Evolutionary conservation across 2,329 filamentous ascomycete genomes (phyloP).

Genomic region (Aureobasidium mangrovei): DNA sequence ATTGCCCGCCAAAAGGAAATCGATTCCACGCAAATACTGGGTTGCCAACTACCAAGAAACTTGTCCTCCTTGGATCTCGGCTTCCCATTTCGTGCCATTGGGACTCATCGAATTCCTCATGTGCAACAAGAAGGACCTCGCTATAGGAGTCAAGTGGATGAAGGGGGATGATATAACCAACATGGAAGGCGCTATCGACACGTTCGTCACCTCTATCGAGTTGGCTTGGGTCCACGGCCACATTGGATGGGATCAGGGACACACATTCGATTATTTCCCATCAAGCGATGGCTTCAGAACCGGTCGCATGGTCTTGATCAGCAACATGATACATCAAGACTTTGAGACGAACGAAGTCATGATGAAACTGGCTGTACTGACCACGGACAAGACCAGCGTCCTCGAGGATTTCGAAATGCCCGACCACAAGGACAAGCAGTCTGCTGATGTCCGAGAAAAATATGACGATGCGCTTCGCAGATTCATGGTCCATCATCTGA

Average conservation of each 20-base stretch:
- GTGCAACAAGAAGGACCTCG: slow-evolving; percentile 1
- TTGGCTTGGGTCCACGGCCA: slow-evolving; percentile 4
- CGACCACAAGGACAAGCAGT: neutral
- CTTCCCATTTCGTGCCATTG: neutral
- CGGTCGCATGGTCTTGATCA: slow-evolving; percentile 2
- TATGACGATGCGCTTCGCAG: slow-evolving; percentile 3
- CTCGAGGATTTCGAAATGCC: neutral
- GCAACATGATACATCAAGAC: slow-evolving; percentile 9
- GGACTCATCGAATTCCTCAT: neutral
- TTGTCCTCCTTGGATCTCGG: slow-evolving; percentile 3
- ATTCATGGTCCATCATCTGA: neutral
- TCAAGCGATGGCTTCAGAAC: neutral
- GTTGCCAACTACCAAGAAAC: neutral
- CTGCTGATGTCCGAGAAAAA: neutral
- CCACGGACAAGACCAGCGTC: neutral
- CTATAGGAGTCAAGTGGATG: neutral
- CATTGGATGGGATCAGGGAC: neutral
- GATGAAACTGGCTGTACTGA: neutral
- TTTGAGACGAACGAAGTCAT: slow-evolving; percentile 6
- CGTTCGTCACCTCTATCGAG: slow-evolving; percentile 8
- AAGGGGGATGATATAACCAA: slow-evolving; percentile 10
- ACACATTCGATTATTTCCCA: neutral
- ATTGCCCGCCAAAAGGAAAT: slow-evolving; percentile 26
- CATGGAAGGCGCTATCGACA: slow-evolving; percentile 11
- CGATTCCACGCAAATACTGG: slow-evolving; percentile 1